phyloP scores from a whole-genome alignment of 2,329 filamentous ascomycete genomes.

The Pseudogymnoascus sp. region DNA sequence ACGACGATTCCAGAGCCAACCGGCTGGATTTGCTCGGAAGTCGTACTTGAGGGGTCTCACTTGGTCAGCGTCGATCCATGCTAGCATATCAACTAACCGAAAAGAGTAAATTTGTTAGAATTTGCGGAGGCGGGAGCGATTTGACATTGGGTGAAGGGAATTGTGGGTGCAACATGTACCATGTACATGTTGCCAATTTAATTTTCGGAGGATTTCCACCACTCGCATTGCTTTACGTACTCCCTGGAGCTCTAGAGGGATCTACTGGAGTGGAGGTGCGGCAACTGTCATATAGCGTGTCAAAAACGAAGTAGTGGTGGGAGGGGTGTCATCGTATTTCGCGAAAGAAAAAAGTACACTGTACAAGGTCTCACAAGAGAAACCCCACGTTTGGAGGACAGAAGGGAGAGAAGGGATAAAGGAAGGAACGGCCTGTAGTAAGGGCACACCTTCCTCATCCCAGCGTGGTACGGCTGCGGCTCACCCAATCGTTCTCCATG shows the following conservation, averaged over 20 bases:
- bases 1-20: not conserved
- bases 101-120: not conserved
- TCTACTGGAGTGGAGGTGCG: not conserved
- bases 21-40: not conserved
- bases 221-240: not conserved
- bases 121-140: slow-evolving; percentile 4
- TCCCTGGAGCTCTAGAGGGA: not conserved
- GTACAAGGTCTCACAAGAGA: not conserved
- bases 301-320: not conserved
- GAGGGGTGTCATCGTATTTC: not conserved
- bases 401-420: not conserved
- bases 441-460: not conserved
- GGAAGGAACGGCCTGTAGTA: not conserved
- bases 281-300: not conserved
- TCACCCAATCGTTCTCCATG: not conserved
- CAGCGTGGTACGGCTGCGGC: not conserved
- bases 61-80: not conserved
- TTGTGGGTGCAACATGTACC: not conserved
- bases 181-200: not conserved
- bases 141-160: slow-evolving; percentile 6
- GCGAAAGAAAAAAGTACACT: not conserved
- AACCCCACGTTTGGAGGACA: not conserved
- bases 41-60: not conserved
- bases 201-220: not conserved
- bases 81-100: not conserved